phyloP scores from a whole-genome alignment of 257 asterid species.

The Sherardia arvensis region DNA sequence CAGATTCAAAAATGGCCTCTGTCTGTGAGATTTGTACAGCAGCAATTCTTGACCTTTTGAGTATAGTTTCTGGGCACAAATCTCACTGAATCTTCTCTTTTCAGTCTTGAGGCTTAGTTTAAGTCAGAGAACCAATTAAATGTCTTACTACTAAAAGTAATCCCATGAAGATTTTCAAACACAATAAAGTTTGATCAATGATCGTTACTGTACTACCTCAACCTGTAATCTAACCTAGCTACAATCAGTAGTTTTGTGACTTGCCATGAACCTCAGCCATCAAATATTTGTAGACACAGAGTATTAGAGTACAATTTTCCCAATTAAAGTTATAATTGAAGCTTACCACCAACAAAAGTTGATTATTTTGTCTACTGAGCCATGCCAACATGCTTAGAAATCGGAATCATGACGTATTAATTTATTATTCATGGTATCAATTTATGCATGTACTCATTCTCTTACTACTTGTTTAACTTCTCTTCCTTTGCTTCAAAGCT shows the following conservation, averaged over 20 bases:
- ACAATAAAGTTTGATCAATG: too few species aligned
- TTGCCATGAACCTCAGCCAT: background rate
- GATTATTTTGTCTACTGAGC: background rate
- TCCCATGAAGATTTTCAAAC: too few species aligned
- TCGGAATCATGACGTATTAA: background rate
- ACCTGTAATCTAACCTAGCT: background rate
- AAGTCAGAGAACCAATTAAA: too few species aligned
- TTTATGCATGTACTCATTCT: background rate
- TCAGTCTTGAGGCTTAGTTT: too few species aligned
- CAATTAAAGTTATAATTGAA: background rate
- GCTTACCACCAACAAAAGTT: background rate
- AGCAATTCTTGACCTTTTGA: conserved; percentile 18
- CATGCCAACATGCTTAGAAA: background rate
- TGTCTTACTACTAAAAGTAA: too few species aligned
- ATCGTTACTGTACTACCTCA: background rate
- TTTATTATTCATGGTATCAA: background rate
- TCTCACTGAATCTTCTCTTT: background rate
- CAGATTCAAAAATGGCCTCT: conserved; percentile 18
- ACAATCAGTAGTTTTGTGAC: background rate
- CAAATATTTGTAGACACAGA: background rate
- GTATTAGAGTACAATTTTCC: background rate
- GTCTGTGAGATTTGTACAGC: conserved; percentile 14
- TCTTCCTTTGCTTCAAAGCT: background rate
- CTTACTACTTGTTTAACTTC: background rate
- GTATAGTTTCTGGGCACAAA: background rate